Evolutionary conservation across 495 filamentous ascomycete species (phyloP).

Genomic region (Tuber brumale): DNA sequence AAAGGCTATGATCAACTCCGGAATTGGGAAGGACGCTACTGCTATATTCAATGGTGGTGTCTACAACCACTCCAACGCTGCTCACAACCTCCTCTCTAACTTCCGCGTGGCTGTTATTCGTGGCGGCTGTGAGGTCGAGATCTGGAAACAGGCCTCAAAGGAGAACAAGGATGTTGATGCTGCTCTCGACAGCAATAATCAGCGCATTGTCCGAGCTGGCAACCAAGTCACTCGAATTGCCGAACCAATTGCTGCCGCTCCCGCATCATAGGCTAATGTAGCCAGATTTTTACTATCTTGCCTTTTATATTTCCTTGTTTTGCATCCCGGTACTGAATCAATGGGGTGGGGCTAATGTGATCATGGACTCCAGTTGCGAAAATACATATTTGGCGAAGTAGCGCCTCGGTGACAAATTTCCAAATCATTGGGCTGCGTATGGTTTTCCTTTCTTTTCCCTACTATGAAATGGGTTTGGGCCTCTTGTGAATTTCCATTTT

Average conservation of each 20-base stretch:
- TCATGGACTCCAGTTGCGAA: not conserved
- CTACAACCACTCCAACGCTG: conserved; percentile 95
- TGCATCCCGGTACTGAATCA: conserved; percentile 4
- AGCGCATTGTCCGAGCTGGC: conserved; percentile 82
- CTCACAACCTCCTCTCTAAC: conserved; percentile 92
- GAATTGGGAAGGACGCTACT: conserved; percentile 94
- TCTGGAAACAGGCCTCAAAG: conserved; percentile 92
- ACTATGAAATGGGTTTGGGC: not conserved
- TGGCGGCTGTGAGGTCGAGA: conserved; percentile 94
- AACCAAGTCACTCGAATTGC: conserved; percentile 79
- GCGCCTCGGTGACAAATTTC: not conserved
- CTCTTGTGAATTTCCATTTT: not conserved
- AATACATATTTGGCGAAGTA: not conserved
- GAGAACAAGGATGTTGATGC: conserved; percentile 80
- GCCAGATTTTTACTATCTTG: not conserved
- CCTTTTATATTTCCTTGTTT: conserved; percentile 14
- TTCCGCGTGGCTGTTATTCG: conserved; percentile 96
- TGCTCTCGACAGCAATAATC: conserved; percentile 72
- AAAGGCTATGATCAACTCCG: conserved; percentile 86
- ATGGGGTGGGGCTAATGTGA: conserved; percentile 6
- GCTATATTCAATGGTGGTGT: conserved; percentile 99
- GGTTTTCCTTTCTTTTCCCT: not conserved
- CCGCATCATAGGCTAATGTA: conserved; percentile 54
- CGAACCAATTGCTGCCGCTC: conserved; percentile 63
- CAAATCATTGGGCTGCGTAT: not conserved